A percentile compares a stretch with the other conserved stretches of the same genome.
Evolutionary conservation across 1,284 basidiomycete genomes (phyloP).

Genomic region (Melanopsichium pennsylvanicum): DNA sequence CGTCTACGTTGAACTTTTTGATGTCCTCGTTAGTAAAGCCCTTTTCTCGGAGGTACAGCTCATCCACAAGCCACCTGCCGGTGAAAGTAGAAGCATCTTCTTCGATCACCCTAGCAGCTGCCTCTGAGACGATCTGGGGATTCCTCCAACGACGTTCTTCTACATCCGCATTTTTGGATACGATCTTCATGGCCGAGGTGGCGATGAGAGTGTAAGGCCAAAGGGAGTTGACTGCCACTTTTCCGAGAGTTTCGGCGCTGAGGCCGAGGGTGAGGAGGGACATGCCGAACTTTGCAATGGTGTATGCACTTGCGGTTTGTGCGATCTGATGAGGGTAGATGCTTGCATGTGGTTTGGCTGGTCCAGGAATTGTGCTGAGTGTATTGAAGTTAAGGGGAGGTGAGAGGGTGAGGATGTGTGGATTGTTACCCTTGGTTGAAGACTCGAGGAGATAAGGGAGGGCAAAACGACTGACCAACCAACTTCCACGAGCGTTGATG

Average conservation of each 20-base stretch:
- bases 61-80: conserved; percentile 60
- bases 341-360: conserved; percentile 5
- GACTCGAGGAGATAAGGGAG: conserved; percentile 59
- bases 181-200: conserved; percentile 59
- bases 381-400: conserved; percentile 55
- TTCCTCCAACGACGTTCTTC: conserved; percentile 48
- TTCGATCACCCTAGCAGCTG: conserved; percentile 55
- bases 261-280: conserved; percentile 55
- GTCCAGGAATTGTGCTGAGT: conserved; percentile 42
- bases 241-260: conserved; percentile 54
- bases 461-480: conserved; percentile 56
- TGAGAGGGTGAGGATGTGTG: conserved; percentile 62
- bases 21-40: conserved; percentile 41
- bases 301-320: conserved; percentile 46
- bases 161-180: conserved; percentile 38
- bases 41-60: conserved; percentile 57
- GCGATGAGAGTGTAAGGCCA: conserved; percentile 59
- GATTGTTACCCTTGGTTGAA: conserved; percentile 39
- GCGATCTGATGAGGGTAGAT: conserved; percentile 45
- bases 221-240: conserved; percentile 56
- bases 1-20: conserved; percentile 31
- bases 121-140: conserved; percentile 60
- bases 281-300: conserved; percentile 64
- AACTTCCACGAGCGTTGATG: conserved; percentile 62
- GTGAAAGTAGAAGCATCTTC: conserved; percentile 30